A percentile compares a stretch with the other conserved stretches of the same genome.
These are phyloP conservation scores for Platismatia glauca DNA, from an alignment of 495 filamentous ascomycete species.

Conservation along the genomic window DNA sequence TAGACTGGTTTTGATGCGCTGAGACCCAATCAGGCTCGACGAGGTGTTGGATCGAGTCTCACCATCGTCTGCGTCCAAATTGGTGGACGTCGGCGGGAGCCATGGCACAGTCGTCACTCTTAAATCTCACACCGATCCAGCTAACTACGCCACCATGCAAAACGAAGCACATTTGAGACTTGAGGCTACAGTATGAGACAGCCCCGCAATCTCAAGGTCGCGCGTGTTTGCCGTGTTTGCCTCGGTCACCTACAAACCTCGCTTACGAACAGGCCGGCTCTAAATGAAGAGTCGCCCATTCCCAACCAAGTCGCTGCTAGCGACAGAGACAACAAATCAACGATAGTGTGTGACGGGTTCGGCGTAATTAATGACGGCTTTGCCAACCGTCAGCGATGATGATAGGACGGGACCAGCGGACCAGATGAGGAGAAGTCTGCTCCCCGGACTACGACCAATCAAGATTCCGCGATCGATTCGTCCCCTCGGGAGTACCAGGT, in stretches of 20 bases:
- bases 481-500: no score
- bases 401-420: background rate
- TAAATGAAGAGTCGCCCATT: background rate
- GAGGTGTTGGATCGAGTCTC: conserved; percentile 1
- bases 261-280: conserved; percentile 1
- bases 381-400: background rate
- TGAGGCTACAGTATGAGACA: conserved; percentile 1
- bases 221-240: conserved; percentile 11
- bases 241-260: conserved; percentile 6
- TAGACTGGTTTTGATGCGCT: background rate
- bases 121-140: background rate
- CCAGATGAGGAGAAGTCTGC: background rate
- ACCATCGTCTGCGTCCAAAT: background rate
- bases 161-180: conserved; percentile 4
- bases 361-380: background rate
- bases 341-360: background rate
- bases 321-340: background rate
- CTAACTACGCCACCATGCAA: conserved; percentile 13
- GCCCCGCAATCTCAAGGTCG: conserved; percentile 10
- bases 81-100: background rate
- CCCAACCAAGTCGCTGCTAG: background rate
- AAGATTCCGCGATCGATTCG: background rate
- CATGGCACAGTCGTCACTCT: background rate
- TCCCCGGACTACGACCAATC: background rate
- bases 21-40: background rate